These are phyloP conservation scores for Phoma sp. DNA, from an alignment of 2,329 filamentous ascomycete species.

Conservation along the genomic window DNA sequence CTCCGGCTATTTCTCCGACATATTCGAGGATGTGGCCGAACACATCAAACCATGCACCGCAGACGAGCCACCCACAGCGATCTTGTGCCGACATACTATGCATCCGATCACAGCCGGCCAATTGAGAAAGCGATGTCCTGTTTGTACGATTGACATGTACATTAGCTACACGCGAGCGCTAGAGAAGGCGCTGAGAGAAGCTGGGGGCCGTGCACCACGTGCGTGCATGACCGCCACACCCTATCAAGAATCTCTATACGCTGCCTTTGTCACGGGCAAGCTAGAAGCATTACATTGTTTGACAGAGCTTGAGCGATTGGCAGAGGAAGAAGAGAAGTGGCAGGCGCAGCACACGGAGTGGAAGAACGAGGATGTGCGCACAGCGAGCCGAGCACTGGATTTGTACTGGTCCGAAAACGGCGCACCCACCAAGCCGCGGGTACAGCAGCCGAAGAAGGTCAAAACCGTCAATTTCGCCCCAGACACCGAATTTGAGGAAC, in stretches of 20 bases:
- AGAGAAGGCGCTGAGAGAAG: conserved; percentile 28
- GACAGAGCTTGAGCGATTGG: conserved; percentile 28
- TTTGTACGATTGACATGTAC: conserved; percentile 37
- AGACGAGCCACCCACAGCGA: conserved; percentile 22
- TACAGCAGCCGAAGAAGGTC: conserved; percentile 8
- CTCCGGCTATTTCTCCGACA: conserved; percentile 42
- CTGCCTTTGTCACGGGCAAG: conserved; percentile 36
- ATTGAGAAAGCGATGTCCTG: conserved; percentile 32
- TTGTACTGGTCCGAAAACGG: conserved; percentile 34
- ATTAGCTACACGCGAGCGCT: conserved; percentile 35
- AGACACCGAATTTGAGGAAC: conserved; percentile 30
- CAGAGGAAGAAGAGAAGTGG: conserved; percentile 31
- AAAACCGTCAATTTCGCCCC: conserved; percentile 28
- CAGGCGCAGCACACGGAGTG: conserved; percentile 19
- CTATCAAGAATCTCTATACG: conserved; percentile 32
- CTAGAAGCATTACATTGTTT: conserved; percentile 30
- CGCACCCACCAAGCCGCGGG: conserved; percentile 7
- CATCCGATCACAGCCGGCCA: conserved; percentile 27
- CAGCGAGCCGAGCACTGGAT: conserved; percentile 34
- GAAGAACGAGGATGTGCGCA: conserved; percentile 23
- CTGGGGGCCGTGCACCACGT: conserved; percentile 30
- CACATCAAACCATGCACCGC: conserved; percentile 21
- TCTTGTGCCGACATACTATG: conserved; percentile 32
- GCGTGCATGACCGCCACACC: conserved; percentile 27
- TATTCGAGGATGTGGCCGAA: conserved; percentile 33